Base-by-base conservation (phyloP, 208 protist species). In the Novymonas esmeraldas region DNA sequence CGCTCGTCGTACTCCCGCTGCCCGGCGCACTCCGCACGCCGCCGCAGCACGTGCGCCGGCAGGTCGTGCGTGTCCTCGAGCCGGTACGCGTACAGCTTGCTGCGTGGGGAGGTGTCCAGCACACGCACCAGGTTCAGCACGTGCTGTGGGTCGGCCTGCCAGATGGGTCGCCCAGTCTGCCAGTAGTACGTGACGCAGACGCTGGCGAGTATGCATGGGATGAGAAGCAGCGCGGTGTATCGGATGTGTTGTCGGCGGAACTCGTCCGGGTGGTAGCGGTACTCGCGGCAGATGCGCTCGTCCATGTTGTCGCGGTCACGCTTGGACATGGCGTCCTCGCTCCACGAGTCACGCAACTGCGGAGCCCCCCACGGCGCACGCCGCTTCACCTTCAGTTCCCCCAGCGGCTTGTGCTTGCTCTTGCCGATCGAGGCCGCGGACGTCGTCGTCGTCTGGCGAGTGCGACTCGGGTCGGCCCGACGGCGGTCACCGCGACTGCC, bases 191-290 rank as follows among this genome's bases (percentile, higher is more conserved):
- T 65, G 33, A 62, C 9, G 28, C 66, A 78, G 34, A 71, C 51
- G 10, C 75, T 76, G 33, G 84, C 3, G 13, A 87, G 5, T 10
- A 92, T 55, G 48, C 63, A 70, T 0, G 86, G 86, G 62, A 95
- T 64, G n/a, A 64, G 71, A 26, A 78, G 50, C 1, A 90, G 24
- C 20, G 73, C 84, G 29, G 77, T 69, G 36, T 80, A 83, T 62
- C 81, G 79, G 45, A 95, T 71, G 46, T 85, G 78, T 52, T 68
- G 39, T 11, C 86, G 90, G 38, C 79, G 83, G 42, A 78, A 66
- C 69, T 89, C 86, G 18, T 93, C 84, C 7, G 90, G 90, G 64
- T 95, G 90, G 70, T 93, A 95, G 67, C 90, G 86, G 72, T 95
- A 92, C 73, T 92, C 82, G 59, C 87, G 79, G 57, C 92, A 79